These are phyloP conservation scores for Cyberlindnera suaveolens DNA, from an alignment of 805 yeast species.

Conservation along the genomic window DNA sequence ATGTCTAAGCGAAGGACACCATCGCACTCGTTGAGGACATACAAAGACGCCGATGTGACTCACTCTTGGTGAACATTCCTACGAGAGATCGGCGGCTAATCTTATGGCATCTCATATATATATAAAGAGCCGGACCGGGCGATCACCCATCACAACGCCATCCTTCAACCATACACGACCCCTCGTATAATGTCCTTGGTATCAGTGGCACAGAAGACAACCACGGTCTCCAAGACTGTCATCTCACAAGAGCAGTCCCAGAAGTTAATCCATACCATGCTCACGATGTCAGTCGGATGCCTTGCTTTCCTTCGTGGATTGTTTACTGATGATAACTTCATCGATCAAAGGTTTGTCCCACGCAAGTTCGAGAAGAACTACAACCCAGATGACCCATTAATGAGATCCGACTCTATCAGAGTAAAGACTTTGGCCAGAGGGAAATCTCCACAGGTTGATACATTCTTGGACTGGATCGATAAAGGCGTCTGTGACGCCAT, in stretches of 20 bases:
- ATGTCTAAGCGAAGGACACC: too few relatives aligned
- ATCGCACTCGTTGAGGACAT: too few relatives aligned
- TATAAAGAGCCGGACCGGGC: background rate
- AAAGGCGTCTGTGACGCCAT: constrained; percentile 42
- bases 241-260: constrained; percentile 36
- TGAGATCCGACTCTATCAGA: constrained; percentile 32
- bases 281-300: constrained; percentile 51
- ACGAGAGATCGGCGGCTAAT: too few relatives aligned
- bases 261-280: constrained; percentile 40
- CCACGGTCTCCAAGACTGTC: background rate
- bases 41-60: too few relatives aligned
- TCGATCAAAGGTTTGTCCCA: constrained; percentile 40
- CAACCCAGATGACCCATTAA: constrained; percentile 19
- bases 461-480: constrained; percentile 48
- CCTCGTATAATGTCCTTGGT: background rate
- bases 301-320: constrained; percentile 50
- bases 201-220: constrained; percentile 3
- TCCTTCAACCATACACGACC: background rate
- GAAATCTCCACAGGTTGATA: constrained; percentile 39
- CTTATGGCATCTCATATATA: too few relatives aligned
- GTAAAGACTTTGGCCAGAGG: constrained; percentile 46
- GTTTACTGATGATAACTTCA: constrained; percentile 48
- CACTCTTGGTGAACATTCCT: too few relatives aligned
- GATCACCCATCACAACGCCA: background rate
- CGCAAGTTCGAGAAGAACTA: constrained; percentile 26